Base-by-base conservation (phyloP, 169 alveolate genomes). In the Besnoitia besnoiti region DNA sequence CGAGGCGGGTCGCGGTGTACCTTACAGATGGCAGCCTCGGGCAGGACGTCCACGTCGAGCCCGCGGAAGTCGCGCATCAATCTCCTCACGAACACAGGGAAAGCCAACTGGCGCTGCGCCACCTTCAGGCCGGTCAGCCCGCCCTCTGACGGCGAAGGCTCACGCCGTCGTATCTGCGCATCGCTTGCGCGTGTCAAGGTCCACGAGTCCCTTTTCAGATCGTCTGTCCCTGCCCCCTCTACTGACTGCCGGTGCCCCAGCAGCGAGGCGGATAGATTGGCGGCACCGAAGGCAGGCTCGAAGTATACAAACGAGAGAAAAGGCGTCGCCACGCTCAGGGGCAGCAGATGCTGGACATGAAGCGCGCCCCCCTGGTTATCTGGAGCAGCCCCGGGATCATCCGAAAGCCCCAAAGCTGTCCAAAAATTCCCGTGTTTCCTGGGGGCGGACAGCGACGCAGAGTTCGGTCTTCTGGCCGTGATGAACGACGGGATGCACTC, bases 1-100 rank as follows among this genome's bases (percentile, higher is more conserved):
- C n/a, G n/a, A n/a, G n/a, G n/a, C n/a, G n/a, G n/a, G 24, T 10
- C 59, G 67, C 24, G 24, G n/a, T 7, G 16, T 37, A 73, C 82
- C 82, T n/a, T 73, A 73, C 82, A n/a, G 46, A 73, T 73, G 82
- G n/a, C 39, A 10, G 16, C 82, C 24, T 37, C 82, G 16, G 82
- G 16, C 82, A 73, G 12, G 82, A 27, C 46, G 27, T 73, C n/a
- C 27, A 21, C 39, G 82, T 73, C 46, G 14, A n/a, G n/a, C 44
- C 82, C 7, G 46, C 82, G 82, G n/a, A 73, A 73, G 46, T 73
- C 82, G 1, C 82, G 5, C 82, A 73, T 73, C 47, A 37, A 35
- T 30, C 82, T 73, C 82, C n/a, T n/a, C 47, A 73, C 39, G 44
- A 73, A n/a, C 8, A 39, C 27, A 4, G 82, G 82, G 30, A 39